Evolutionary conservation across 805 yeast species (phyloP).

Genomic region (Lipomyces yamadae): DNA sequence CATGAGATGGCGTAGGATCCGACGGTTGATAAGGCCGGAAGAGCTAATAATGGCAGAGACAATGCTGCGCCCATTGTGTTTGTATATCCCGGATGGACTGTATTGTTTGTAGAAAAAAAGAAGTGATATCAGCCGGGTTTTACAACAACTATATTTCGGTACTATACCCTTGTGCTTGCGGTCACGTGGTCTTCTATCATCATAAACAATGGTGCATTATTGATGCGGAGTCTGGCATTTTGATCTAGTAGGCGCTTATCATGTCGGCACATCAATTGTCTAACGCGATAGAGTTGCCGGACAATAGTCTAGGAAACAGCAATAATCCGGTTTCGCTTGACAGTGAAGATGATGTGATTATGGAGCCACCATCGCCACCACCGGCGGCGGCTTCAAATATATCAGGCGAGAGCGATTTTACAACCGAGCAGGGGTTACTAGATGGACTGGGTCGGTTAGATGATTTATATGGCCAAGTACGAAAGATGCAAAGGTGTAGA

Average conservation of each 20-base stretch:
- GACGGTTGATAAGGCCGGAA: constrained; percentile 65
- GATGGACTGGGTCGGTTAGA: constrained; percentile 14
- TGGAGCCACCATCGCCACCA: background rate
- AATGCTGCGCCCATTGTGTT: constrained; percentile 49
- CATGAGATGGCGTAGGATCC: constrained; percentile 73
- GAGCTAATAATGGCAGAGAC: constrained; percentile 57
- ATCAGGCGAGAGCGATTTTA: background rate
- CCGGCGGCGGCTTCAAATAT: background rate
- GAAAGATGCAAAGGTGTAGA: background rate
- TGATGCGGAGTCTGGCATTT: too few relatives aligned
- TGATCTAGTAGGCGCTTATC: background rate
- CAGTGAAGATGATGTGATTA: background rate
- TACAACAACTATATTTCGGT: background rate
- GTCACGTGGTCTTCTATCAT: background rate
- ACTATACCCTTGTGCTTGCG: background rate
- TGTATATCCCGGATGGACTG: background rate
- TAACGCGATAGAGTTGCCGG: background rate
- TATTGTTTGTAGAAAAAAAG: background rate
- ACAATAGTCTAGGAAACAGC: background rate
- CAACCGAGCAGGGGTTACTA: constrained; percentile 3
- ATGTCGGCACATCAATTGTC: background rate
- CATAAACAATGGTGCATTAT: too few relatives aligned
- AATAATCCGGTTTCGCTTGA: background rate
- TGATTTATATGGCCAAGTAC: constrained; percentile 15
- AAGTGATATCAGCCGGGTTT: too few relatives aligned